Conservation (phyloP, 495 filamentous ascomycete species). For the Zalerion maritima region DNA sequence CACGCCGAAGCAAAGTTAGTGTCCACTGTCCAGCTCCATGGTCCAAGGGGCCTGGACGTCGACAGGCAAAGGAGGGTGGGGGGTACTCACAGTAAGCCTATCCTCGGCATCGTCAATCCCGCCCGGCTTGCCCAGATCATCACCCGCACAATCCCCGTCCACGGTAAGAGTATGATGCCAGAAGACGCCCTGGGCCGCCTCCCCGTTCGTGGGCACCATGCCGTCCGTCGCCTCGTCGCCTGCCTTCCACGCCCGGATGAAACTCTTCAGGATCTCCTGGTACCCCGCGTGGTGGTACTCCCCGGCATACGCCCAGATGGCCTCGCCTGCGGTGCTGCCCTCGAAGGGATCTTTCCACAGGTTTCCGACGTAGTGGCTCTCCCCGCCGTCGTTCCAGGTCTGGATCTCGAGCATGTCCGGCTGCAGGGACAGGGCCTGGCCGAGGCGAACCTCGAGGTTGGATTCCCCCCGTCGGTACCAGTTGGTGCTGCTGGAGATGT, state of each 20-base stretch:
- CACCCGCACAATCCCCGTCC: constrained; percentile 1
- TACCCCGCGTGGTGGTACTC: constrained; percentile 17
- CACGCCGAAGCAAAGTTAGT: not conserved
- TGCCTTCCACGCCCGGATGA: constrained; percentile 22
- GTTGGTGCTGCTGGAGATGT: constrained; percentile 16
- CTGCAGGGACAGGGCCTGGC: constrained; percentile 14
- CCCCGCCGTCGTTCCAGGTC: constrained; percentile 29
- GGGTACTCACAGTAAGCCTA: constrained; percentile 7
- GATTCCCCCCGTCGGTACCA: constrained; percentile 30
- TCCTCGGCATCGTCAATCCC: constrained; percentile 5
- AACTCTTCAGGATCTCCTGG: constrained; percentile 18
- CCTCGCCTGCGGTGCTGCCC: constrained; percentile 14
- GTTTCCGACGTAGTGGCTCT: constrained; percentile 33
- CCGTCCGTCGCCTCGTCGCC: too few relatives aligned
- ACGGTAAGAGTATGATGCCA: constrained; percentile 8
- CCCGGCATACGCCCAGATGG: constrained; percentile 15
- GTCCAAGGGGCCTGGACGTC: too few relatives aligned
- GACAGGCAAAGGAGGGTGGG: too few relatives aligned
- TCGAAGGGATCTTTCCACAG: constrained; percentile 15
- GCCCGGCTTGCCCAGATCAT: constrained; percentile 1
- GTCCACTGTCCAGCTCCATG: not conserved
- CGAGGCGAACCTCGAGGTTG: constrained; percentile 22
- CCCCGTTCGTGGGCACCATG: constrained; percentile 8
- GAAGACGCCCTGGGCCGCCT: constrained; percentile 4
- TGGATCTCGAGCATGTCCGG: constrained; percentile 20